Percentiles rank a stretch among this genome's conserved stretches.
Evolutionary conservation across 2,329 filamentous ascomycete species (phyloP).

Genomic region (Metarhizium humberi): DNA sequence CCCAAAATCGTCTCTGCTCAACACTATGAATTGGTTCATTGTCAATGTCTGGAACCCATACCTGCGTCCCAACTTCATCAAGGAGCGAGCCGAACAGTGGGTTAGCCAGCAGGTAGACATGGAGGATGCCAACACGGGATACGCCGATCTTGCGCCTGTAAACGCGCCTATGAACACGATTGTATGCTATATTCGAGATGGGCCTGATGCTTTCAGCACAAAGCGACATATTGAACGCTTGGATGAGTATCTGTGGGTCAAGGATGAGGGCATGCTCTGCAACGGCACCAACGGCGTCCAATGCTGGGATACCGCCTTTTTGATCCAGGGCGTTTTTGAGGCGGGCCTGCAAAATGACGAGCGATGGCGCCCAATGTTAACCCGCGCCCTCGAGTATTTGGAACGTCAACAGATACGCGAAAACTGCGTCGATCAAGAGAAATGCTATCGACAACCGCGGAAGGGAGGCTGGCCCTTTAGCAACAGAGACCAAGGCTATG

Average conservation of each 20-base stretch:
- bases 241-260: slow-evolving; percentile 85
- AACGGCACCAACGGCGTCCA: slow-evolving; percentile 99
- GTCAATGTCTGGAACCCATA: slow-evolving; percentile 75
- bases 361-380: slow-evolving; percentile 75
- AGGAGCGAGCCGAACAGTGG: slow-evolving; percentile 68
- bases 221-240: slow-evolving; percentile 71
- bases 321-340: slow-evolving; percentile 73
- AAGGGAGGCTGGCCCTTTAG: slow-evolving; percentile 97
- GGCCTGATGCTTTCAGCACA: slow-evolving; percentile 63
- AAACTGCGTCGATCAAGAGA: slow-evolving; percentile 65
- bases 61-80: slow-evolving; percentile 56
- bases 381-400: slow-evolving; percentile 73
- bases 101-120: slow-evolving; percentile 75
- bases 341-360: slow-evolving; percentile 69
- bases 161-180: slow-evolving; percentile 88
- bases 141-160: slow-evolving; percentile 76
- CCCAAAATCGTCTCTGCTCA: slow-evolving; percentile 79
- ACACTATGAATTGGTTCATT: slow-evolving; percentile 67
- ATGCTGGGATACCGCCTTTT: slow-evolving; percentile 90
- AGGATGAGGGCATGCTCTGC: slow-evolving; percentile 82
- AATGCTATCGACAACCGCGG: slow-evolving; percentile 80
- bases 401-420: slow-evolving; percentile 87
- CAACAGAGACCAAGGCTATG: slow-evolving; percentile 85
- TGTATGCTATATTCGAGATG: slow-evolving; percentile 75
- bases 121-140: slow-evolving; percentile 91